Conservation (phyloP, 768 basidiomycete species). For the Paxillus involutus region DNA sequence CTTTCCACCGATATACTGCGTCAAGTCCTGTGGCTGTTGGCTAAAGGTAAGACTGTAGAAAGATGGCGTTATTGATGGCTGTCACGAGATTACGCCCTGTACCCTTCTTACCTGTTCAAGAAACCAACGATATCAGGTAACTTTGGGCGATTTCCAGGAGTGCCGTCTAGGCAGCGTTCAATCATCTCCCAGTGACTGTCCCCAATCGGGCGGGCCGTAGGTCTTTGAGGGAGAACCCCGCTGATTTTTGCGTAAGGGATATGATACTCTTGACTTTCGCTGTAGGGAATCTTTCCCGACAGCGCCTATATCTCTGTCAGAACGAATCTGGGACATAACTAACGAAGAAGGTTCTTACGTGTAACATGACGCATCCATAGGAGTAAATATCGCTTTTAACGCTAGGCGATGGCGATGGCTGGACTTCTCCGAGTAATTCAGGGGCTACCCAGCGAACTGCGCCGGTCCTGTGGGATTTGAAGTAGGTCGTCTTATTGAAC, state of each 20-base stretch:
- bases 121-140: not conserved
- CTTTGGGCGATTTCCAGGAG: not conserved
- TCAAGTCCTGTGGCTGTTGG: no score
- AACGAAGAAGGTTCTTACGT: conserved; percentile 6
- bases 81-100: no score
- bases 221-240: not conserved
- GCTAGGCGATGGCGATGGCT: not conserved
- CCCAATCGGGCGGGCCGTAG: not conserved
- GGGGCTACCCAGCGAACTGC: conserved; percentile 17
- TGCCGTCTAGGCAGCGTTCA: conserved; percentile 2
- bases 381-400: conserved; percentile 18
- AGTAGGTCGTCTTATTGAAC: conserved; percentile 27
- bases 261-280: no score
- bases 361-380: conserved; percentile 21
- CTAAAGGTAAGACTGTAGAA: no score
- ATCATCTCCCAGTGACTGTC: conserved; percentile 5
- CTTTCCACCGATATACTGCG: no score
- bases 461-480: conserved; percentile 4
- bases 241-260: not conserved
- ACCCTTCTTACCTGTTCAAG: not conserved
- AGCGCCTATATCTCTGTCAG: no score
- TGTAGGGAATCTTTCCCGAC: no score
- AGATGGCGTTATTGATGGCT: no score
- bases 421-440: conserved; percentile 7
- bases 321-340: no score